phyloP scores from a whole-genome alignment of 306 rosid species.

The Calophaca sinica region DNA sequence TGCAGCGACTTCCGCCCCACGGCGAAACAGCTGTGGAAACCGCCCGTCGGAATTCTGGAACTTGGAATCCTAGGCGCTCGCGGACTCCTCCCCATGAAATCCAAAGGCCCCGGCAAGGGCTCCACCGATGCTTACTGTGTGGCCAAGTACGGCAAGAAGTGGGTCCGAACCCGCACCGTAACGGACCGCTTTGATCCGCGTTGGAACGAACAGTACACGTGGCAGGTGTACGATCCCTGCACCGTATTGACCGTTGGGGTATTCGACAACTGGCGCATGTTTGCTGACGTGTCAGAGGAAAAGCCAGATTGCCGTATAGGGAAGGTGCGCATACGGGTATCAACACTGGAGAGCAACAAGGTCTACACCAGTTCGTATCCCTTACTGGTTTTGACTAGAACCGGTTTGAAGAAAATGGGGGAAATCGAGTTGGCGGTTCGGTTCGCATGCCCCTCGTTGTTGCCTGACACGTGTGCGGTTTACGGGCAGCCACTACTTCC shows the following conservation, averaged over 20 bases:
- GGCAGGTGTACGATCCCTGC: constrained; percentile 90
- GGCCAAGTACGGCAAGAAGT: constrained; percentile 86
- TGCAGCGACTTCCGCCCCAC: constrained; percentile 96
- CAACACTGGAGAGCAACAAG: constrained; percentile 84
- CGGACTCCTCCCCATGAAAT: constrained; percentile 77
- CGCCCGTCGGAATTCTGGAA: constrained; percentile 83
- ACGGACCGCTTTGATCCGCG: constrained; percentile 81
- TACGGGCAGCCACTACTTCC: constrained; percentile 91
- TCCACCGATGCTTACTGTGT: constrained; percentile 85
- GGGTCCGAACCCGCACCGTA: constrained; percentile 88
- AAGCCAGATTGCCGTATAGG: constrained; percentile 66
- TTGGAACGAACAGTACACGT: constrained; percentile 95
- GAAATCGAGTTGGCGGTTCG: constrained; percentile 88
- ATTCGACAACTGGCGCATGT: constrained; percentile 75
- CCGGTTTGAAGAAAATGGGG: constrained; percentile 89
- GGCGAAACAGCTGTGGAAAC: constrained; percentile 92
- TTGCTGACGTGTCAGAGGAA: constrained; percentile 50
- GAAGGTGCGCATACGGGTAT: constrained; percentile 82
- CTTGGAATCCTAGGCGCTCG: constrained; percentile 94
- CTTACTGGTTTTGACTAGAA: constrained; percentile 55
- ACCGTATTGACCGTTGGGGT: constrained; percentile 81
- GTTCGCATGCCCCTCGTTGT: constrained; percentile 72
- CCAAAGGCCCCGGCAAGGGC: constrained; percentile 66
- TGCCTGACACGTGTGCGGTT: constrained; percentile 77
- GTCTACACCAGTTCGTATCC: constrained; percentile 85